Percentiles rank a stretch among this genome's conserved stretches.
These are phyloP conservation scores for Trypanosoma congolense DNA, from an alignment of 208 protist species.

Conservation along the genomic window DNA sequence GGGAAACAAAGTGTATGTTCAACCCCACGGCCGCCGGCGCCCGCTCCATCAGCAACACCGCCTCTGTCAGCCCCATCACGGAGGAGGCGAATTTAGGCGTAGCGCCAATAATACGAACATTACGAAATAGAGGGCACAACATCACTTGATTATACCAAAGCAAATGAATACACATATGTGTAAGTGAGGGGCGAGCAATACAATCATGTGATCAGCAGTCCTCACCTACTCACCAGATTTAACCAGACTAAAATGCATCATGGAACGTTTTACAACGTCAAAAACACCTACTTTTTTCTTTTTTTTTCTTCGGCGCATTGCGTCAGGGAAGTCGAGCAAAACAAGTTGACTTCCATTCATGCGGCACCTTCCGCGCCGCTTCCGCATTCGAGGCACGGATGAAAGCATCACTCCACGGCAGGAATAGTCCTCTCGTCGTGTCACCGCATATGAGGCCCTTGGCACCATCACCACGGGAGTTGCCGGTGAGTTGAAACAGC, in stretches of 20 bases:
- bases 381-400: slow-evolving; percentile 13
- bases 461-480: background rate
- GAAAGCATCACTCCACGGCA: slow-evolving; percentile 20
- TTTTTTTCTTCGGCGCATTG: no score
- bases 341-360: slow-evolving; percentile 10
- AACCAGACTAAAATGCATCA: no score
- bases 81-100: slow-evolving; percentile 30
- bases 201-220: no score
- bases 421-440: background rate
- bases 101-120: slow-evolving; percentile 32
- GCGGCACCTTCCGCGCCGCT: slow-evolving; percentile 11
- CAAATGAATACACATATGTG: background rate
- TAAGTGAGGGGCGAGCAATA: no score
- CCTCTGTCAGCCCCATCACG: slow-evolving; percentile 26
- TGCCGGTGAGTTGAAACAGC: background rate
- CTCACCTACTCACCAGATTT: no score
- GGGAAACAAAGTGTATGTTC: slow-evolving; percentile 39
- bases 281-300: no score
- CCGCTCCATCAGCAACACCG: slow-evolving; percentile 37
- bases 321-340: background rate
- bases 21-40: slow-evolving; percentile 40
- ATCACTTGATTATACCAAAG: slow-evolving; percentile 7
- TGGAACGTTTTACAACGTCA: no score
- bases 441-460: background rate
- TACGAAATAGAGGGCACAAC: slow-evolving; percentile 23